A percentile compares a stretch with the other conserved stretches of the same genome.
Evolutionary conservation across 139 green algal genomes (phyloP).

Genomic region (Astrephomene gubernaculifera): DNA sequence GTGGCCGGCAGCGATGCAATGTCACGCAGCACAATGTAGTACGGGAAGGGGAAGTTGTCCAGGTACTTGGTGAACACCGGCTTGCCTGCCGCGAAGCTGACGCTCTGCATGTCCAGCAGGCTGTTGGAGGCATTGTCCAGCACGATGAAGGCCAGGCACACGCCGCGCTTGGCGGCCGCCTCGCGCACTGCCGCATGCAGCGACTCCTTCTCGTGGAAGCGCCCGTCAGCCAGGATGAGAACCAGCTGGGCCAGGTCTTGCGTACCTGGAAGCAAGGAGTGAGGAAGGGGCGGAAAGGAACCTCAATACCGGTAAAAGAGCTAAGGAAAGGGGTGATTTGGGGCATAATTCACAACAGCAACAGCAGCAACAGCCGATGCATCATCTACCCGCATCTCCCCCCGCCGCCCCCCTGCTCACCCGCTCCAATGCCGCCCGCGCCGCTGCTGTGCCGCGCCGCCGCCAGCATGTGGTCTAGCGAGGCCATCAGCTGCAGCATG

Average conservation of each 20-base stretch:
- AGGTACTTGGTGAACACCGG: constrained; percentile 95
- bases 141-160: constrained; percentile 94
- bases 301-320: too few species aligned
- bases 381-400: too few species aligned
- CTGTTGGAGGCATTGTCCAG: constrained; percentile 75
- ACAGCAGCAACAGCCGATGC: too few species aligned
- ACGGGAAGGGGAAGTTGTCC: constrained; percentile 98
- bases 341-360: too few species aligned
- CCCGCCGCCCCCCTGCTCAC: too few species aligned
- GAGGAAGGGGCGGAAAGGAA: too few species aligned
- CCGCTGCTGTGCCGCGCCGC: constrained; percentile 63
- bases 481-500: constrained; percentile 88
- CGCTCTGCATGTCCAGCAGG: constrained; percentile 93
- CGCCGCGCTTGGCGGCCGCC: constrained; percentile 69
- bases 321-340: too few species aligned
- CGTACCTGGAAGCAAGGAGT: constrained; percentile 8
- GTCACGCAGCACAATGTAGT: constrained; percentile 96
- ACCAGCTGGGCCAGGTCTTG: constrained; percentile 83
- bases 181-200: constrained; percentile 77
- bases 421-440: constrained; percentile 50
- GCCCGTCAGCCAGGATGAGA: constrained; percentile 96
- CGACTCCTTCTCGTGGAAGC: constrained; percentile 96
- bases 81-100: constrained; percentile 88
- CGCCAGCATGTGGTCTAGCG: constrained; percentile 81
- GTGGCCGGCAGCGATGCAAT: constrained; percentile 87